Base-by-base conservation (phyloP, 2,329 filamentous ascomycete genomes). In the Paecilomyces niveus region DNA sequence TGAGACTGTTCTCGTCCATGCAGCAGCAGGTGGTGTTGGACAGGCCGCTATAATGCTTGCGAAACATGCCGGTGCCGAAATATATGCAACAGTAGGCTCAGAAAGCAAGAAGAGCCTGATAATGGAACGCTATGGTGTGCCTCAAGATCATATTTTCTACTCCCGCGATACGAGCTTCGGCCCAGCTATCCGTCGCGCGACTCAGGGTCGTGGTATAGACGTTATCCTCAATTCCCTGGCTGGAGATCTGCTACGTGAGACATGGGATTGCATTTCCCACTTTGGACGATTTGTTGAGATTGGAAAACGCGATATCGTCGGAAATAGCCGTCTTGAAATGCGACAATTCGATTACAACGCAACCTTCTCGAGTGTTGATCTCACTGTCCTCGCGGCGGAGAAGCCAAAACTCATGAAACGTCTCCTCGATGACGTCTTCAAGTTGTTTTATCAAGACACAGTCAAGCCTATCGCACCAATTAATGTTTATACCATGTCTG, bases 271-370 rank as follows among this genome's bases (percentile, higher is more conserved):
- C 24, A 33, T 62, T 4, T 53, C 53, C 57, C 61, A 65, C 6
- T 78, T 75, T 39, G 79, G 77, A 0, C 71, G 63, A 3, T 74
- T 81, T 68, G 61, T 81, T 0, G 78, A 81, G 54, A 74, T 81
- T 24, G 77, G 76, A 7, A 77, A 76, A 61, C 64, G 72, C 3
- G 76, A 80, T 54, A 65, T 79, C 11, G 15, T 18, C n/a, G 18
- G n/a, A 9, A 26, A 26, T n/a, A 24, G 15, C 24, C 32, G 54
- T 13, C 10, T 52, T 8, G 50, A 52, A 18, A 52, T 52, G 50
- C 13, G 18, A 7, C 22, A 13, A 13, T 52, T 52, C 22, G 26
- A 52, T 18, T n/a, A 29, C 10, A 24, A 24, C 22, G 26, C 24
- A 11, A 13, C 22, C 5, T 52, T 52, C 22, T 13, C 50, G 10